Percentiles rank a stretch among this genome's conserved stretches.
These are phyloP conservation scores for Umbelopsis vinacea DNA, from an alignment of 192 early-diverging fungal genomes.

Conservation along the genomic window DNA sequence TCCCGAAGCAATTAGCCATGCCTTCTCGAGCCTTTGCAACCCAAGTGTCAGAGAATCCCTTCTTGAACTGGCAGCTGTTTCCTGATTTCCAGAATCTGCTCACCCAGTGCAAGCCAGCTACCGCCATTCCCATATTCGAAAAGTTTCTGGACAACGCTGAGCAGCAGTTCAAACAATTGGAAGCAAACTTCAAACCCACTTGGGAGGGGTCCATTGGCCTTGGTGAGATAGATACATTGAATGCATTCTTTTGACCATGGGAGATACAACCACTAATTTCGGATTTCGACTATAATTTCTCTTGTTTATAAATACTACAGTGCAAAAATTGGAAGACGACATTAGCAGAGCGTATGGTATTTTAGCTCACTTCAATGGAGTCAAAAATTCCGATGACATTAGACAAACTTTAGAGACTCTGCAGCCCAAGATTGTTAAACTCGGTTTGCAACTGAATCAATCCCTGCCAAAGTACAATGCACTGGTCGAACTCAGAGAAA, in stretches of 20 bases:
- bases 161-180: slow-evolving; percentile 47
- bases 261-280: background rate
- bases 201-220: slow-evolving; percentile 60
- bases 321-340: slow-evolving; percentile 53
- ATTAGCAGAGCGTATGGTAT: slow-evolving; percentile 53
- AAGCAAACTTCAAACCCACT: slow-evolving; percentile 49
- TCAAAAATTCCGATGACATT: slow-evolving; percentile 56
- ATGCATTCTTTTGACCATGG: background rate
- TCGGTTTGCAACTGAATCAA: slow-evolving; percentile 58
- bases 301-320: too few species aligned
- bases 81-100: slow-evolving; percentile 52
- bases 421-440: slow-evolving; percentile 52
- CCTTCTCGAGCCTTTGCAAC: background rate
- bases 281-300: too few species aligned
- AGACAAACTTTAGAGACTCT: slow-evolving; percentile 48
- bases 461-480: slow-evolving; percentile 59
- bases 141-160: slow-evolving; percentile 43
- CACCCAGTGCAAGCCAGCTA: slow-evolving; percentile 36
- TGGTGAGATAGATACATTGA: slow-evolving; percentile 31
- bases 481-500: slow-evolving; percentile 43
- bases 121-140: slow-evolving; percentile 50
- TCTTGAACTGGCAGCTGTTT: slow-evolving; percentile 54
- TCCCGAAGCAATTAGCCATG: background rate
- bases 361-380: slow-evolving; percentile 54
- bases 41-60: slow-evolving; percentile 26